A percentile compares a stretch with the other conserved stretches of the same genome.
phyloP scores from a whole-genome alignment of 106 monocot genomes.

The Narthecium ossifragum region DNA sequence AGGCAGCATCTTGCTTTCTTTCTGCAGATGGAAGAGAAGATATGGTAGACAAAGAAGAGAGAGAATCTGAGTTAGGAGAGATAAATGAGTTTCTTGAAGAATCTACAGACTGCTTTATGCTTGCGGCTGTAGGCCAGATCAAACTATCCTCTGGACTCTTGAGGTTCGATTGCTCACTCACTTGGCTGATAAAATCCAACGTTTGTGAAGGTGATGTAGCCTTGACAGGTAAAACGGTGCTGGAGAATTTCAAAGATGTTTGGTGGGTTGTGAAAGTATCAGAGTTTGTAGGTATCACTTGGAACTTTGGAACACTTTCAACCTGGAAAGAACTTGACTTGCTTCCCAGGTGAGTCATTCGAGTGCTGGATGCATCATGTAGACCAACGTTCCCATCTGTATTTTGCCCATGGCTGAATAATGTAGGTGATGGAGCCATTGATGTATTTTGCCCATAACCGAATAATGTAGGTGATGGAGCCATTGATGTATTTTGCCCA shows the following conservation, averaged over 20 bases:
- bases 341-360: neutral
- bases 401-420: too few relatives aligned
- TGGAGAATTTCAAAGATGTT: conserved; percentile 9
- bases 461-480: too few relatives aligned
- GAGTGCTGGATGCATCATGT: conserved; percentile 9
- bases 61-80: neutral
- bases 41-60: conserved; percentile 5
- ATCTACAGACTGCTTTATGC: conserved; percentile 5
- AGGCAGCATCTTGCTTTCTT: neutral
- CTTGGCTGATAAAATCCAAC: conserved; percentile 8
- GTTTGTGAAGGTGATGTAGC: neutral
- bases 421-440: too few relatives aligned
- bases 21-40: conserved; percentile 4
- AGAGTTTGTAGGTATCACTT: conserved; percentile 11
- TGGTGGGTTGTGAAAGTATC: neutral
- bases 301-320: conserved; percentile 10
- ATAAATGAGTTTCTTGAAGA: conserved; percentile 1
- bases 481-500: neutral
- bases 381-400: conserved; percentile 11
- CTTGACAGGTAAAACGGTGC: conserved; percentile 13
- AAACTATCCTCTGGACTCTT: conserved; percentile 16
- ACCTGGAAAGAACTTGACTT: conserved; percentile 7
- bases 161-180: conserved; percentile 9
- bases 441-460: too few relatives aligned
- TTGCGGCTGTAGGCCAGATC: neutral